Evolutionary conservation across 1,284 basidiomycete genomes (phyloP).

Genomic region (Hypsizygus ulmarius): DNA sequence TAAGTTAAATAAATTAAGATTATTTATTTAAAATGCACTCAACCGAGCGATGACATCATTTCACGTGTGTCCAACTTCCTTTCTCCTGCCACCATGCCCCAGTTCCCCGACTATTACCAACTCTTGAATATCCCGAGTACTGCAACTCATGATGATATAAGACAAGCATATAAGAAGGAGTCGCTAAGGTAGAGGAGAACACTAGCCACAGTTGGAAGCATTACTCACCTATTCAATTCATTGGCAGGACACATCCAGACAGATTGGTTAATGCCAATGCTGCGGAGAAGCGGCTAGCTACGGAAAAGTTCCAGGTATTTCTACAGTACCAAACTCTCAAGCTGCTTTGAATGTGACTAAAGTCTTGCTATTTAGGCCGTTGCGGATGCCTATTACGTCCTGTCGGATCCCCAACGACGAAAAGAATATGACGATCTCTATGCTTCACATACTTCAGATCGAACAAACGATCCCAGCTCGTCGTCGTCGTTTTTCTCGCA

Average conservation of each 20-base stretch:
- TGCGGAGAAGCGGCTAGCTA: slow-evolving; percentile 70
- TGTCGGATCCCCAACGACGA: slow-evolving; percentile 79
- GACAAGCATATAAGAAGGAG: slow-evolving; percentile 81
- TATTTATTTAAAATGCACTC: too few relatives aligned
- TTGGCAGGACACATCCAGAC: slow-evolving; percentile 82
- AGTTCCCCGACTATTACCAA: slow-evolving; percentile 76
- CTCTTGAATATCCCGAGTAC: slow-evolving; percentile 56
- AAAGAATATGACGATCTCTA: slow-evolving; percentile 82
- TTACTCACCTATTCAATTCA: slow-evolving; percentile 11
- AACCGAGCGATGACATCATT: too few relatives aligned
- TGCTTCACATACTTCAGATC: slow-evolving; percentile 48
- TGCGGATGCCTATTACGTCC: slow-evolving; percentile 95
- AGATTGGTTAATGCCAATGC: slow-evolving; percentile 74
- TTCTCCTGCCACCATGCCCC: slow-evolving; percentile 37
- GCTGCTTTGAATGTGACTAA: neutral
- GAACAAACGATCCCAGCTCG: slow-evolving; percentile 59
- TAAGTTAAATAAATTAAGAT: too few relatives aligned
- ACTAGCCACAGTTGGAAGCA: slow-evolving; percentile 7
- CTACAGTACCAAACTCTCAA: neutral
- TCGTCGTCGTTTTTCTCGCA: slow-evolving; percentile 77
- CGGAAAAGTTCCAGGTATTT: slow-evolving; percentile 78
- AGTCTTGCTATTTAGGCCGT: slow-evolving; percentile 55
- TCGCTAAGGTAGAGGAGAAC: slow-evolving; percentile 52
- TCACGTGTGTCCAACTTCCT: neutral
- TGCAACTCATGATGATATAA: slow-evolving; percentile 71